Base-by-base conservation (phyloP, 768 basidiomycete species). In the Postia placenta region DNA sequence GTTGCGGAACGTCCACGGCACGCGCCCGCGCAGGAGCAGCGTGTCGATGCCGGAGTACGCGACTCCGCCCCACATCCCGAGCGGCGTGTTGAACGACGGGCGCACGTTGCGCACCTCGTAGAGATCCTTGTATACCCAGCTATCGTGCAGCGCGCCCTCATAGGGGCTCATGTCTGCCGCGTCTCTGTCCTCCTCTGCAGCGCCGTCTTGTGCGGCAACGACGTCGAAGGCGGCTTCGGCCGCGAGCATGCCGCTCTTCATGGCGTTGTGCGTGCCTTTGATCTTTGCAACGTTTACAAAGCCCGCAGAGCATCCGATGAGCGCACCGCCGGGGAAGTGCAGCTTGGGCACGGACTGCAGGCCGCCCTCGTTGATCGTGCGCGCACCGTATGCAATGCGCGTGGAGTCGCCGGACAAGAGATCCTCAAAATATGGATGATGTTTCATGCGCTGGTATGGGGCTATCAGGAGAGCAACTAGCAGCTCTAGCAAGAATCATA, bases 181-280 rank as follows among this genome's bases (percentile, higher is more conserved):
- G 20, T 47, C 45, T 7, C 39, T 53, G 19, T 49, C 57, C 12
- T 25, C 45, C 7, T 50, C 45, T 5, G 50, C 52, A 20, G 56
- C 57, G 19, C 59, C 56, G 20, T 59, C 60, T 19, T 51, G 51
- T 11, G 66, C 48, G 5, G 70, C 66, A 43, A 95, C 67, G 3
- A 77, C 77, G 4, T 81, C 74, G 56, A 74, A 92, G 0, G 90
- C 90, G 0, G 88, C 76, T 64, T 99, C 94, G 1, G 92, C 95
- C 24, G 93, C 95, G 17, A 98, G 74, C 87, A 97, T 97, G 24
- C 96, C 96, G 30, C 87, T 91, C 75, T 98, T 94, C 96, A 99
- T 98, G 2, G 95, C 93, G 51, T 94, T 98, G 64, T 98, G 96
- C 0, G 94, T 95, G 12, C 95, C 95, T 64, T 98, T 98, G 69